Conservation (phyloP, 768 basidiomycete species). For the Mycena kentingensis region DNA sequence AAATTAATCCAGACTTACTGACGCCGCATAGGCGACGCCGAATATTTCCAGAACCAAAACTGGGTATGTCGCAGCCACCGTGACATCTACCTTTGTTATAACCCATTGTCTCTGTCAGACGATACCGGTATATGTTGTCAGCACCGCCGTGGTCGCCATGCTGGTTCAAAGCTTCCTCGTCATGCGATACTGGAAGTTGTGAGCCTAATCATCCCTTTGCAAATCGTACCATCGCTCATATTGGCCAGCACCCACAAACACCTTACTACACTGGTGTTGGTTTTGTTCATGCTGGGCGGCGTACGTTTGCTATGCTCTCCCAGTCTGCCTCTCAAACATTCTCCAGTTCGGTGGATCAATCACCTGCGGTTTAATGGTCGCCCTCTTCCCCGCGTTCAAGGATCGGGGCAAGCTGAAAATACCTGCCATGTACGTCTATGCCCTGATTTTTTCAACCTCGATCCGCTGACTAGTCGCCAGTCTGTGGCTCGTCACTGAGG, state of each 20-base stretch:
- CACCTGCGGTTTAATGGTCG: conserved; percentile 1
- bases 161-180: neutral
- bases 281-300: neutral
- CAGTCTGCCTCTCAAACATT: neutral
- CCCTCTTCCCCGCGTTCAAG: conserved; percentile 1
- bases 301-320: neutral
- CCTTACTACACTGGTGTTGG: neutral
- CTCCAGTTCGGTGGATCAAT: neutral
- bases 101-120: neutral
- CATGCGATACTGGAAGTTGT: conserved; percentile 4
- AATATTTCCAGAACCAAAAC: conserved; percentile 1
- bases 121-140: conserved; percentile 4
- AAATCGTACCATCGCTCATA: neutral
- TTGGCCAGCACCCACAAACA: conserved; percentile 1
- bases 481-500: conserved; percentile 2
- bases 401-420: neutral
- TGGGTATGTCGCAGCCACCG: neutral
- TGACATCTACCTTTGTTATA: neutral
- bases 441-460: neutral
- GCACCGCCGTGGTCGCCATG: neutral
- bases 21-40: neutral
- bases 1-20: neutral
- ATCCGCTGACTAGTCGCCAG: neutral
- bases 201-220: neutral
- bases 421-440: neutral